Conservation (phyloP, 495 filamentous ascomycete species). For the Neurospora discreta region DNA sequence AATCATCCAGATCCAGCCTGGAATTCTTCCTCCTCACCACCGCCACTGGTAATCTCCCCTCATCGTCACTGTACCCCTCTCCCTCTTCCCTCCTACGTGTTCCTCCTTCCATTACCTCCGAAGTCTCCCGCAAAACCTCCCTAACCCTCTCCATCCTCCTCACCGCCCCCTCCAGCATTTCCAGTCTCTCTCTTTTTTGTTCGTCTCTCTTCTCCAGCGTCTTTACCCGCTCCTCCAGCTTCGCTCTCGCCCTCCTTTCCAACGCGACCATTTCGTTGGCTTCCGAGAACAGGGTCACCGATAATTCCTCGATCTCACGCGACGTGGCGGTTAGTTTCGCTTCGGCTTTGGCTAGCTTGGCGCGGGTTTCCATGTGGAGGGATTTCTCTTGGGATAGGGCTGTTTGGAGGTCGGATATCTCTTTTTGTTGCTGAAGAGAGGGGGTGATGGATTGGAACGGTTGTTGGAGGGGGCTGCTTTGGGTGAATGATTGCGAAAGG, state of each 20-base stretch:
- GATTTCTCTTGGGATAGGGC: not conserved
- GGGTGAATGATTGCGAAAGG: not conserved
- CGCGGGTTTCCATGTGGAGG: not conserved
- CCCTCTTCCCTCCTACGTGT: too few species aligned
- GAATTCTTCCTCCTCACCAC: not conserved
- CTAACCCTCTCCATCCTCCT: constrained; percentile 64
- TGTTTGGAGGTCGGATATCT: not conserved
- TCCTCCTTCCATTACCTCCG: not conserved
- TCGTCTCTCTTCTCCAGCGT: constrained; percentile 58
- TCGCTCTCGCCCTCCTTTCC: constrained; percentile 70
- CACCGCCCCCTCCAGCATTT: constrained; percentile 68
- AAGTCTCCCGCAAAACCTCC: constrained; percentile 36
- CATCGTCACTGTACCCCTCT: not conserved
- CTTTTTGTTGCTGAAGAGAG: not conserved
- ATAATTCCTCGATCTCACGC: constrained; percentile 82
- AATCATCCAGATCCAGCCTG: not conserved
- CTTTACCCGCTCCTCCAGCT: constrained; percentile 63
- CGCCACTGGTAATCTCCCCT: not conserved
- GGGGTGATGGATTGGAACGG: constrained; percentile 17
- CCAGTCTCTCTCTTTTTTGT: constrained; percentile 61
- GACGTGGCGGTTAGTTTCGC: constrained; percentile 56
- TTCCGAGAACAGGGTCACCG: constrained; percentile 74
- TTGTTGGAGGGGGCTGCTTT: not conserved
- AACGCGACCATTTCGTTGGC: constrained; percentile 96
- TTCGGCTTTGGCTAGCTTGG: constrained; percentile 47